Evolutionary conservation across 306 rosid species (phyloP).

Genomic region (Fragaria ananassa): DNA sequence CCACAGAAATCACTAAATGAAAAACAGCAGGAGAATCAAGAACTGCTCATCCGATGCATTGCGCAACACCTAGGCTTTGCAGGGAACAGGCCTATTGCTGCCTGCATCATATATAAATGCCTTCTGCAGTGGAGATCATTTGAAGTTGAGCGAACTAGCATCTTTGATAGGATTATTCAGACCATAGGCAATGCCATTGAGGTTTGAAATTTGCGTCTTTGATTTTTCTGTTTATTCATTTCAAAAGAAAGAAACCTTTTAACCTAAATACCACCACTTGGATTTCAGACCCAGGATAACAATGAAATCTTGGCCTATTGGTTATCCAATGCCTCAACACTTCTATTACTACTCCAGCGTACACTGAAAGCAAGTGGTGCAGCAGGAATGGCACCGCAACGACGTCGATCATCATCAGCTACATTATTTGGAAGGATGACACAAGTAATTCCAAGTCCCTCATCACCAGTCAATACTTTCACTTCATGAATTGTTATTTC

Average conservation of each 20-base stretch:
- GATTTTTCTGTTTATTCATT: constrained; percentile 19
- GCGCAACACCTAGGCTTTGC: constrained; percentile 92
- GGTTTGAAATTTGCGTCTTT: constrained; percentile 46
- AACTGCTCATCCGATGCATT: constrained; percentile 71
- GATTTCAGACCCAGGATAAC: constrained; percentile 79
- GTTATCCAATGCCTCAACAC: constrained; percentile 95
- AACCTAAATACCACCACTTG: constrained; percentile 26
- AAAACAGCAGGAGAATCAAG: constrained; percentile 99
- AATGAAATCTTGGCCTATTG: constrained; percentile 89
- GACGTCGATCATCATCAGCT: constrained; percentile 87
- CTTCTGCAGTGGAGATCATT: constrained; percentile 99
- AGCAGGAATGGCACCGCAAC: constrained; percentile 96
- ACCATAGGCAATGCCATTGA: constrained; percentile 90
- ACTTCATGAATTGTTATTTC: constrained; percentile 12
- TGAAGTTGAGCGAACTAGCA: constrained; percentile 93
- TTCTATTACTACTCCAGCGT: constrained; percentile 90
- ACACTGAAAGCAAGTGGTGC: constrained; percentile 98
- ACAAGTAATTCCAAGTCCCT: constrained; percentile 53
- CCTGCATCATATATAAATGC: constrained; percentile 93
- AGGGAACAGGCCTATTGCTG: constrained; percentile 88
- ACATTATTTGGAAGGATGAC: constrained; percentile 97
- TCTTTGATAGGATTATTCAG: constrained; percentile 94
- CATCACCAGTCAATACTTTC: constrained; percentile 15
- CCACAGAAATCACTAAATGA: constrained; percentile 98
- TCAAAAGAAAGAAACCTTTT: constrained; percentile 17